A percentile compares a stretch with the other conserved stretches of the same genome.
Evolutionary conservation across 2,329 filamentous ascomycete species (phyloP).

Genomic region (Blumeria hordei): DNA sequence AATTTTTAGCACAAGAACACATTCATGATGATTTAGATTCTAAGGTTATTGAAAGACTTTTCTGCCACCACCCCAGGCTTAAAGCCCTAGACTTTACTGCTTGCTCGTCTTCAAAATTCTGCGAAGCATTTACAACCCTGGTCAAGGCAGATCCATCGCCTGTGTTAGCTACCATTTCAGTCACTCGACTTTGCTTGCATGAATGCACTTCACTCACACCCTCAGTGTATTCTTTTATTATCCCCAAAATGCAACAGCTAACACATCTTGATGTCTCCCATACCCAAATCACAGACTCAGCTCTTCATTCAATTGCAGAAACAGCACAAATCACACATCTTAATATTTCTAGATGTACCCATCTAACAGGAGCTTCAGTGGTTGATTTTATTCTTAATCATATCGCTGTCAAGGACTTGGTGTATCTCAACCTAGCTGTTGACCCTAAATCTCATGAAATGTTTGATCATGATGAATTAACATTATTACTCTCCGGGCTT

Average conservation of each 20-base stretch:
- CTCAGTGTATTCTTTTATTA: constrained; percentile 39
- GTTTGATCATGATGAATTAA: constrained; percentile 39
- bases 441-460: constrained; percentile 51
- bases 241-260: constrained; percentile 43
- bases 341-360: constrained; percentile 52
- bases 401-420: constrained; percentile 39
- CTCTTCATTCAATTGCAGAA: constrained; percentile 44
- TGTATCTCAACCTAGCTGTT: constrained; percentile 49
- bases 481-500: constrained; percentile 37
- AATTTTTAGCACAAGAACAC: constrained; percentile 62
- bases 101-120: constrained; percentile 44
- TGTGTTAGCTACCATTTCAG: constrained; percentile 27
- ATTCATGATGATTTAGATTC: constrained; percentile 50
- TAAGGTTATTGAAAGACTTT: constrained; percentile 42
- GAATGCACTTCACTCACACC: constrained; percentile 51
- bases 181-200: constrained; percentile 51
- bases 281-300: constrained; percentile 49
- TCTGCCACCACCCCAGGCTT: constrained; percentile 18
- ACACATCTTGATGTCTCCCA: constrained; percentile 64
- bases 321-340: constrained; percentile 53
- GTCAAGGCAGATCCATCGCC: constrained; percentile 9
- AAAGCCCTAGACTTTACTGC: constrained; percentile 55
- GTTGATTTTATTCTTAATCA: constrained; percentile 49
- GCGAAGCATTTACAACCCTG: constrained; percentile 33
- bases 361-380: constrained; percentile 39